Conservation (phyloP, 345 rosid genomes). For the Populus euphratica region DNA sequence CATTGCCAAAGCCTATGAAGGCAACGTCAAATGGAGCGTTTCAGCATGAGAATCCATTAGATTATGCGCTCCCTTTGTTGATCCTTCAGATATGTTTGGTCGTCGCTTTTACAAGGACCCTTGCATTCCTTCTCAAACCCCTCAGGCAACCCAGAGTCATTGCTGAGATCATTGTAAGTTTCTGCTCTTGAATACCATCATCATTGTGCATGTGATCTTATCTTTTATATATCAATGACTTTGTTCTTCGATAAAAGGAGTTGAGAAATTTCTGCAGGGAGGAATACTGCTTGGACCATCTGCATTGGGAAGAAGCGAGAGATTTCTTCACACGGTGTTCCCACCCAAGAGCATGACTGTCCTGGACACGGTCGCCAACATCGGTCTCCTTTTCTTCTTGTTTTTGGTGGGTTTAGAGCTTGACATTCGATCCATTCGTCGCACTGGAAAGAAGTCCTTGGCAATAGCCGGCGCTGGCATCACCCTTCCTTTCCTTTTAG, state of each 20-base stretch:
- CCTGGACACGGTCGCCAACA: conserved; percentile 67
- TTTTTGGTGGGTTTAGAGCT: conserved; percentile 83
- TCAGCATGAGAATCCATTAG: conserved; percentile 68
- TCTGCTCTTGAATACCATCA: background rate
- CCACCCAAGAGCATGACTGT: conserved; percentile 61
- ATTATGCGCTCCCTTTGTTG: conserved; percentile 66
- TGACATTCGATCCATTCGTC: conserved; percentile 51
- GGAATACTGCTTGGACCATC: conserved; percentile 85
- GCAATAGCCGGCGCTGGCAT: conserved; percentile 64
- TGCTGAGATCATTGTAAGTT: conserved; percentile 73
- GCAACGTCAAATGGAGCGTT: conserved; percentile 75
- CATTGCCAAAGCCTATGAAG: conserved; percentile 46
- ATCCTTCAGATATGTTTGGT: conserved; percentile 70
- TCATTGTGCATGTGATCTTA: background rate
- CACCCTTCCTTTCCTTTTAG: conserved; percentile 54
- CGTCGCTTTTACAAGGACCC: conserved; percentile 50
- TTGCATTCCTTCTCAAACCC: conserved; percentile 56
- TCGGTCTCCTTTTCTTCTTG: conserved; percentile 74
- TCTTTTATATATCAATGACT: background rate
- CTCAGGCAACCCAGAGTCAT: conserved; percentile 72
- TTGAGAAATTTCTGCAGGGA: conserved; percentile 38
- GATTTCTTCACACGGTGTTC: conserved; percentile 47
- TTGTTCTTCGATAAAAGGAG: too few species aligned
- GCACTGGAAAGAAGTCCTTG: conserved; percentile 59
- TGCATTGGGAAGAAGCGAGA: conserved; percentile 58